Percentiles rank a stretch among this genome's conserved stretches.
Evolutionary conservation across 108 stramenopile species (phyloP).

Genomic region (Conticribra guillardii): DNA sequence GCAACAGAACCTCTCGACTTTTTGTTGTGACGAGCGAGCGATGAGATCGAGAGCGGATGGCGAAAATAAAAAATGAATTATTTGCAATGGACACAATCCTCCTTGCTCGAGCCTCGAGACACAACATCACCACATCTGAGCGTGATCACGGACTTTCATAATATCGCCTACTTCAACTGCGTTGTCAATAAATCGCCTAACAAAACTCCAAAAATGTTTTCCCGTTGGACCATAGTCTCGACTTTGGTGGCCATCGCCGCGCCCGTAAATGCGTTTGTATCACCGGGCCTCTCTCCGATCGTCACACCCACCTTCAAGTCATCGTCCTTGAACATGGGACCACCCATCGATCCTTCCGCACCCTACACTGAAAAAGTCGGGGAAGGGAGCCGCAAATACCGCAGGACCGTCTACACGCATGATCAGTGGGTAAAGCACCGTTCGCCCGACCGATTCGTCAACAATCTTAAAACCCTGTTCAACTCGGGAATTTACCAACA

Average conservation of each 20-base stretch:
- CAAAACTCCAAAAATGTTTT: no score
- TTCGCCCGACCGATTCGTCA: constrained; percentile 55
- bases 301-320: not conserved
- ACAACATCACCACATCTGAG: no score
- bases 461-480: constrained; percentile 44
- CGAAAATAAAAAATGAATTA: no score
- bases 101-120: no score
- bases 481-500: constrained; percentile 62
- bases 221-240: not conserved
- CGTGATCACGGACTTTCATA: no score
- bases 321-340: constrained; percentile 21
- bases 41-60: no score
- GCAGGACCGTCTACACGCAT: constrained; percentile 69
- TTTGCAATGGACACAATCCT: no score
- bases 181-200: no score
- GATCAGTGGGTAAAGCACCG: constrained; percentile 69
- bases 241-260: not conserved
- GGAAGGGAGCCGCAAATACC: constrained; percentile 58
- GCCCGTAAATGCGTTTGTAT: not conserved
- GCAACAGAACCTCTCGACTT: no score
- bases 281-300: not conserved
- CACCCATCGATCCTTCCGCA: constrained; percentile 33
- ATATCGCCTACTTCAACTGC: no score
- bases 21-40: no score
- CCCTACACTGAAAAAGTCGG: constrained; percentile 43